Percentiles rank a stretch among this genome's conserved stretches.
These are phyloP conservation scores for Calocybe indica DNA, from an alignment of 768 basidiomycete genomes.

Conservation along the genomic window DNA sequence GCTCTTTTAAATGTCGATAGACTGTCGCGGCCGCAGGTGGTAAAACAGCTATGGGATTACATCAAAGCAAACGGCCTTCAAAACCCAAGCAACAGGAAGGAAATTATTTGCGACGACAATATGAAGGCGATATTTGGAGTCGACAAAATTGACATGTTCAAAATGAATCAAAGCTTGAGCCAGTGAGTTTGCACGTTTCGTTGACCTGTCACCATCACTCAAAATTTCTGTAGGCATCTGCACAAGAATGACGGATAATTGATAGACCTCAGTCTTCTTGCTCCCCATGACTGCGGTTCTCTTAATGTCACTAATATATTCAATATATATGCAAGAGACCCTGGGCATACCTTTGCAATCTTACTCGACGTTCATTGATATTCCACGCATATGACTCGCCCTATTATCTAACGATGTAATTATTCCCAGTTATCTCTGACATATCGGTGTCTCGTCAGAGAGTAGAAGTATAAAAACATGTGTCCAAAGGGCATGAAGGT, in stretches of 20 bases:
- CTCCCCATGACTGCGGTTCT: neutral
- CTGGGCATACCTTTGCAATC: neutral
- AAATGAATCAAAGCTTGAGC: slow-evolving; percentile 88
- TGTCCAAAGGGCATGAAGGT: neutral
- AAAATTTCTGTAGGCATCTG: slow-evolving; percentile 24
- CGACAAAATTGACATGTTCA: slow-evolving; percentile 89
- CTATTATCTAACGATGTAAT: too few species aligned
- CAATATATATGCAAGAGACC: too few species aligned
- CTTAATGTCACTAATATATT: neutral
- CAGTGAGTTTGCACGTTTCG: slow-evolving; percentile 38
- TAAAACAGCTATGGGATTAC: slow-evolving; percentile 87
- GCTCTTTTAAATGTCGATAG: slow-evolving; percentile 59
- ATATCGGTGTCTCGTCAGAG: neutral
- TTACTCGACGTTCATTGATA: neutral
- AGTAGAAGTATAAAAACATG: neutral
- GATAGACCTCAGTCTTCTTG: neutral
- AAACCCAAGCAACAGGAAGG: slow-evolving; percentile 77
- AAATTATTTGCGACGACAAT: slow-evolving; percentile 77
- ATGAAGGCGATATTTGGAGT: slow-evolving; percentile 72
- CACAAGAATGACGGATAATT: slow-evolving; percentile 24
- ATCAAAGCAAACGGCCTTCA: slow-evolving; percentile 80
- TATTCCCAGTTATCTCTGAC: neutral
- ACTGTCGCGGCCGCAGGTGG: slow-evolving; percentile 83
- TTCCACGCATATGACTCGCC: too few species aligned
- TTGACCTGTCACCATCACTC: neutral